Evolutionary conservation across 768 basidiomycete species (phyloP).

Genomic region (Tephrocybe sp.): DNA sequence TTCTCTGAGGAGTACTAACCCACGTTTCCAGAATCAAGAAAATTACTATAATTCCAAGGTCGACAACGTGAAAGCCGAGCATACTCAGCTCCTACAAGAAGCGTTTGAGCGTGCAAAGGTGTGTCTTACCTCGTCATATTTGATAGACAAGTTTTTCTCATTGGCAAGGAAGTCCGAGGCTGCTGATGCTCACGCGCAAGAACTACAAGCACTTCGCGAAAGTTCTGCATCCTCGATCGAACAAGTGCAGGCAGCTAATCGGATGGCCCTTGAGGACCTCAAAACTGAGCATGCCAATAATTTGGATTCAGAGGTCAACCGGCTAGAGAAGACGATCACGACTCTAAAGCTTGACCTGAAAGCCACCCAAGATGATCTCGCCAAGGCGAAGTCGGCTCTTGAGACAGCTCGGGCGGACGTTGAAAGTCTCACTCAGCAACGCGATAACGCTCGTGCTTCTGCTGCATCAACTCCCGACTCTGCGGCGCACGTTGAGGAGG

Average conservation of each 20-base stretch:
- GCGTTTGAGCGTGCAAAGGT: slow-evolving; percentile 82
- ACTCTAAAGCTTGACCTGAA: slow-evolving; percentile 70
- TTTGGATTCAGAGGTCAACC: slow-evolving; percentile 54
- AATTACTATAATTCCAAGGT: slow-evolving; percentile 65
- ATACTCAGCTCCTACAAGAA: slow-evolving; percentile 56
- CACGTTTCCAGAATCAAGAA: slow-evolving; percentile 58
- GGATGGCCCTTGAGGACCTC: slow-evolving; percentile 55
- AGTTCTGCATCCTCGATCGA: slow-evolving; percentile 64
- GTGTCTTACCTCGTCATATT: slow-evolving; percentile 12
- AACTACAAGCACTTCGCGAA: slow-evolving; percentile 67
- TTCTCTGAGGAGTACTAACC: slow-evolving; percentile 6
- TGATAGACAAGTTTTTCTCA: neutral
- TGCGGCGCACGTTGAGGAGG: slow-evolving; percentile 51
- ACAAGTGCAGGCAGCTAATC: slow-evolving; percentile 64
- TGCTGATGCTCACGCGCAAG: slow-evolving; percentile 61
- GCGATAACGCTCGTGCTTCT: slow-evolving; percentile 57
- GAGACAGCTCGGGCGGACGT: slow-evolving; percentile 53
- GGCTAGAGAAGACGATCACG: slow-evolving; percentile 61
- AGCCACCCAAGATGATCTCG: slow-evolving; percentile 81
- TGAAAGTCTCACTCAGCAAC: slow-evolving; percentile 55
- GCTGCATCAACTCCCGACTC: slow-evolving; percentile 35
- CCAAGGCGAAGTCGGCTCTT: slow-evolving; percentile 65
- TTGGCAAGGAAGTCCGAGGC: slow-evolving; percentile 56
- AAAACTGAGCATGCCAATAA: slow-evolving; percentile 61
- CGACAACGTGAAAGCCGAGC: slow-evolving; percentile 62